These are phyloP conservation scores for Tetradesmus obliquus DNA, from an alignment of 139 green algal species.

Conservation along the genomic window DNA sequence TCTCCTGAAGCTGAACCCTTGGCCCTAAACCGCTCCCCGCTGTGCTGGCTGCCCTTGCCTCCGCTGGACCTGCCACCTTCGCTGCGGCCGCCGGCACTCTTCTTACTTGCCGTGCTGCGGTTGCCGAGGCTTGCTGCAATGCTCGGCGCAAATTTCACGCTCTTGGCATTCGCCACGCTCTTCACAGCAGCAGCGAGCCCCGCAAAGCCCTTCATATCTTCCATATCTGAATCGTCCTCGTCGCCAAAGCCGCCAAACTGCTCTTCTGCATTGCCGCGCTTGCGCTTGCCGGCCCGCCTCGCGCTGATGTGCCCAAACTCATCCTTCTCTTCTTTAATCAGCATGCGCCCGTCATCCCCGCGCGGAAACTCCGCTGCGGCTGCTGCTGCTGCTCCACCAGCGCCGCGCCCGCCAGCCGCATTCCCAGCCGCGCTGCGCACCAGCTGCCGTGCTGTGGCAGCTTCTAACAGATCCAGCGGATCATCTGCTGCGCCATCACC, in stretches of 20 bases:
- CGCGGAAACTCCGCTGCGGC: constrained; percentile 55
- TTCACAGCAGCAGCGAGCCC: constrained; percentile 34
- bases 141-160: constrained; percentile 62
- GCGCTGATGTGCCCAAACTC: constrained; percentile 5
- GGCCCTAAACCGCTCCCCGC: constrained; percentile 77
- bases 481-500: constrained; percentile 62
- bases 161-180: constrained; percentile 55
- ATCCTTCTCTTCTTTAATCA: constrained; percentile 78
- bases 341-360: constrained; percentile 64
- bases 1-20: constrained; percentile 77
- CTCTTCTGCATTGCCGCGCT: constrained; percentile 34
- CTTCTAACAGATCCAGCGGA: constrained; percentile 90
- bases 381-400: constrained; percentile 28
- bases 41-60: constrained; percentile 59
- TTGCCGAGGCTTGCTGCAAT: constrained; percentile 30
- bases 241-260: constrained; percentile 47
- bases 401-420: background rate
- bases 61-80: constrained; percentile 21
- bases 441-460: constrained; percentile 64
- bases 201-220: constrained; percentile 68
- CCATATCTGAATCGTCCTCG: constrained; percentile 78
- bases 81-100: background rate
- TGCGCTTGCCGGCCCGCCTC: constrained; percentile 29
- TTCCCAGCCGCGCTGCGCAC: constrained; percentile 54
- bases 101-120: constrained; percentile 21